These are phyloP conservation scores for Aureobasidium leucospermi DNA, from an alignment of 2,329 filamentous ascomycete genomes.

Conservation along the genomic window DNA sequence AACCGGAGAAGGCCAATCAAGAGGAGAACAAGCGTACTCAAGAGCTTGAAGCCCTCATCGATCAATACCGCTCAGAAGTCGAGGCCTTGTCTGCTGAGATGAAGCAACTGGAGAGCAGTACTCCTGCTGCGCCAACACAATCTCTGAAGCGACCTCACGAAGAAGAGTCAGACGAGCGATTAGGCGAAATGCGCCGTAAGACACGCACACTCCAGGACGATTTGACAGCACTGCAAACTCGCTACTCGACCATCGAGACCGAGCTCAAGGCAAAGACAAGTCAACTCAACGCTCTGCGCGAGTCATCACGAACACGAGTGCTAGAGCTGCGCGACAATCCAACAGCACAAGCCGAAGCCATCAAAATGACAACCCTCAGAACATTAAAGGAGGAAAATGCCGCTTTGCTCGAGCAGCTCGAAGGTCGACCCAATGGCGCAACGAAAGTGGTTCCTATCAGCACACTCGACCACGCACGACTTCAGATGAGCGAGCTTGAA, in stretches of 20 bases:
- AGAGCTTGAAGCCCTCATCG: conserved; percentile 77
- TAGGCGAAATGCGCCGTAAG: conserved; percentile 80
- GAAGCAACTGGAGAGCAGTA: conserved; percentile 52
- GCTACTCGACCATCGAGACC: conserved; percentile 62
- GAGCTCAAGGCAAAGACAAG: conserved; percentile 66
- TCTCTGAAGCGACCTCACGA: conserved; percentile 36
- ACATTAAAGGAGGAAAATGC: conserved; percentile 77
- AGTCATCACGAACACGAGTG: conserved; percentile 69
- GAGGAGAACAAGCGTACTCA: conserved; percentile 66
- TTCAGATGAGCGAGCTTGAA: conserved; percentile 59
- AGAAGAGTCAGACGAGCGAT: conserved; percentile 56
- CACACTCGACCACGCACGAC: conserved; percentile 65
- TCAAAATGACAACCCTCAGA: conserved; percentile 73
- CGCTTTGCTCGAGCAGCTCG: conserved; percentile 68
- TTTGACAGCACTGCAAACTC: conserved; percentile 60
- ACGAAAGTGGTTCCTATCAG: conserved; percentile 66
- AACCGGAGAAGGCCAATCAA: conserved; percentile 70
- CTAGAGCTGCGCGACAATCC: conserved; percentile 88
- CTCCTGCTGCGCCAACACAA: conserved; percentile 47
- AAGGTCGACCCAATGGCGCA: conserved; percentile 31
- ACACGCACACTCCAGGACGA: conserved; percentile 79
- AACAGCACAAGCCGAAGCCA: conserved; percentile 73
- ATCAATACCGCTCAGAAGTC: conserved; percentile 77
- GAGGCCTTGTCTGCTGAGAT: conserved; percentile 67
- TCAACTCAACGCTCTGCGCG: conserved; percentile 61